Conservation (phyloP, 2,329 filamentous ascomycete genomes). For the Pseudogymnoascus sp. region DNA sequence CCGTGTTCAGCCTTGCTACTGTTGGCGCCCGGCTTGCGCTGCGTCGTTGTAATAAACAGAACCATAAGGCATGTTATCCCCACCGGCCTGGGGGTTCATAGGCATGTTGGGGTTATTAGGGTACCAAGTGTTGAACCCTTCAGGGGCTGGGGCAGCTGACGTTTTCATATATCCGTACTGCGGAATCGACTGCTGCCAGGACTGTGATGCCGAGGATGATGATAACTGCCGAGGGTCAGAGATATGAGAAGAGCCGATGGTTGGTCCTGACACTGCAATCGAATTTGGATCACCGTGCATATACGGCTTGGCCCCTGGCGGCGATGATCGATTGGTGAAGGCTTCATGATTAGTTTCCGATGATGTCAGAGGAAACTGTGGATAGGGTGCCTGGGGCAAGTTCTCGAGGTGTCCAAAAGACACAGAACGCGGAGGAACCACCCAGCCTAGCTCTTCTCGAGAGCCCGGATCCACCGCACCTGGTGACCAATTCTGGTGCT, state of each 20-base stretch:
- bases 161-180: conserved; percentile 3
- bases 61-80: conserved; percentile 1
- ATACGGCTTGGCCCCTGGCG: background rate
- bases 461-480: conserved; percentile 20
- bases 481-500: conserved; percentile 24
- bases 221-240: background rate
- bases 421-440: conserved; percentile 26
- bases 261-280: background rate
- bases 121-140: background rate
- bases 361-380: too few relatives aligned
- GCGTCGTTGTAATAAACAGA: background rate
- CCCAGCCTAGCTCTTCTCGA: conserved; percentile 25
- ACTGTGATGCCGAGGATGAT: background rate
- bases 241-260: background rate
- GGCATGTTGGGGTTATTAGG: conserved; percentile 3
- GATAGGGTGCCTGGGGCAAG: background rate
- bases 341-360: background rate
- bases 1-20: background rate
- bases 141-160: background rate
- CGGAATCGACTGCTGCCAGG: background rate
- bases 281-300: conserved; percentile 2
- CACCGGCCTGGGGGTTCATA: background rate
- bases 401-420: conserved; percentile 21
- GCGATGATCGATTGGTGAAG: background rate
- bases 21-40: conserved; percentile 1